Base-by-base conservation (phyloP, 2,329 filamentous ascomycete species). In the Penicillium sp. region DNA sequence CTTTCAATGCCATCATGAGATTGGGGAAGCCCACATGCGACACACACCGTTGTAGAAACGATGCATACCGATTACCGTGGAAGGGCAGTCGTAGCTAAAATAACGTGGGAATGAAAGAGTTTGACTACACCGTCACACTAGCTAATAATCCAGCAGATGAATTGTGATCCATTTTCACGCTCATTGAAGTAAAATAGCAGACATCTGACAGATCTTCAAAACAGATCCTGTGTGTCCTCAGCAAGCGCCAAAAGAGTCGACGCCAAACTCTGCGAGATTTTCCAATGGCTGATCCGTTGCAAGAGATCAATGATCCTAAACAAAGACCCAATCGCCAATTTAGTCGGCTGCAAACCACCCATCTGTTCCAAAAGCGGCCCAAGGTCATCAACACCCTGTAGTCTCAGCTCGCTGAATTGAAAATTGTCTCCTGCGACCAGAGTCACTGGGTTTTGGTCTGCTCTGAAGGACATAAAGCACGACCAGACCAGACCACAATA, bases 161-260 rank as follows among this genome's bases (percentile, higher is more conserved):
- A 33, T 33, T 33, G 0, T 7, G 16, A 33, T 33, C 13, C 31
- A 16, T 16, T 45, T 26, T 10, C 33, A n/a, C 8, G 16, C 33
- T 37, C 3, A 14, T 8, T n/a, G 33, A n/a, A 16, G 35, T 9
- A 39, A 5, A 19, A 19, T 4, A 19, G n/a, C n/a, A 39, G 16
- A 19, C 33, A 39, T 19, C n/a, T 1, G 7, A 19, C 10, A n/a
- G n/a, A n/a, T 9, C 35, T 19, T 39, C 26, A 41, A 24, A 61
- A 59, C 5, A 57, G 35, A 49, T 54, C 57, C 35, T 55, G 59
- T 45, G 45, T 57, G 45, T 61, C 51, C 24, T 59, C 59, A 22
- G 57, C 54, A 46, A 59, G 11, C 2, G 52, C 54, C 21, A 57
- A 52, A 43, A 59, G 45, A 24, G 54, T 61, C 26, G 39, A n/a